Evolutionary conservation across 2,329 filamentous ascomycete genomes (phyloP), one percentile per base, ranked within the genome.

Genomic region (Myotisia sp.): DNA sequence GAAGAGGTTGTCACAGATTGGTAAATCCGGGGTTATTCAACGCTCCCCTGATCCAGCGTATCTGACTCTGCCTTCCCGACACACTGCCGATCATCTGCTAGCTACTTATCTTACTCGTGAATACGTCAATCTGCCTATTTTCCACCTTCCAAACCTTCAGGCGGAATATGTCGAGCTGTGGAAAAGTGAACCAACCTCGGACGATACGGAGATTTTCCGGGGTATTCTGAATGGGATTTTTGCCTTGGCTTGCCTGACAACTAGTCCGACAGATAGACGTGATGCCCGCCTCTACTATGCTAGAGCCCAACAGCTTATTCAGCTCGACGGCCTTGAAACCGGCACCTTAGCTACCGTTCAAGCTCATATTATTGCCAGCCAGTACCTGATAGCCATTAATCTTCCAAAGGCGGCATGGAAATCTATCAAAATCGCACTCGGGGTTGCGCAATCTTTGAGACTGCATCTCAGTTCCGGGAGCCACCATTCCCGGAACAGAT

Each of bases 71-170:
- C 36, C 46, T 12, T 26, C 40, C 12, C 44, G 41, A 5, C 30
- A 41, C 6, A 13, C 39, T 22, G 37, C 41, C 7, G 46, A 50
- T 30, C 35, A 22, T 18, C 34, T 45, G 8, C 22, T 51, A 7
- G 33, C 37, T 3, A 33, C 29, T 3, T 51, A 51, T 18, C 29
- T 51, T 16, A 41, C 38, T 6, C 43, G 41, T 12, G 47, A 51
- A 37, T 48, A 46, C 36, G 46, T 46, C n/a, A 46, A 47, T 26
- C 26, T 49, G 14, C 48, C 48, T 1, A 43, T 51, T 6, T 42
- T 51, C 19, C 38, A 47, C 20, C 37, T 47, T 12, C 4, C 32
- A 3, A 29, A 36, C 2, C 49, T 49, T 16, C 36, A 39, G 13
- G 20, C 40, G n/a, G 35, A 36, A 10, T 49, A 46, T 24, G 34